A percentile compares a stretch with the other conserved stretches of the same genome.
Conservation (phyloP, 2,329 filamentous ascomycete species). For the Sclerotinia borealis region DNA sequence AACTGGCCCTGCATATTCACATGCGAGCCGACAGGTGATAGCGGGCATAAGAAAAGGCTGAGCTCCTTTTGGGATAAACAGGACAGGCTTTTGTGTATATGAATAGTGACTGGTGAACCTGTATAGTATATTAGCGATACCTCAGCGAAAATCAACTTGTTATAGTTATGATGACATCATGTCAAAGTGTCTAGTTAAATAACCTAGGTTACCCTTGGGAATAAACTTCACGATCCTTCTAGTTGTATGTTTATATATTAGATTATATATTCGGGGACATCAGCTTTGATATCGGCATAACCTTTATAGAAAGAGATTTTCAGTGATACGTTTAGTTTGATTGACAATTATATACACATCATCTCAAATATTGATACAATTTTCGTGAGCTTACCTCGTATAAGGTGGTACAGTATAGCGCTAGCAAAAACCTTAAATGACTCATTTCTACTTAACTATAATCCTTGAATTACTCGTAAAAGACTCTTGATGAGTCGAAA, state of each 20-base stretch:
- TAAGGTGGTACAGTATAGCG: neutral
- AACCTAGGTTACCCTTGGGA: neutral
- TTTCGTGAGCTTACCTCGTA: neutral
- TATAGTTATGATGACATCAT: neutral
- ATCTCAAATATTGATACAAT: too few species aligned
- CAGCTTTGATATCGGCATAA: neutral
- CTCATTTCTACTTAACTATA: neutral
- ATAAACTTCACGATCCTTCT: neutral
- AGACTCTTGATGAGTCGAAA: neutral
- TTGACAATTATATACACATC: neutral
- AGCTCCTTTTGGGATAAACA: constrained; percentile 1
- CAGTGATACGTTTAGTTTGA: too few species aligned
- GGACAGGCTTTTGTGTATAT: neutral
- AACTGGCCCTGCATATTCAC: neutral
- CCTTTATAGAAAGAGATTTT: neutral
- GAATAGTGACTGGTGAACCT: neutral
- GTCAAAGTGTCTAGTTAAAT: neutral
- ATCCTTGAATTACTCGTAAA: too few species aligned
- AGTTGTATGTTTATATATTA: neutral
- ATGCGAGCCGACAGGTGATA: neutral
- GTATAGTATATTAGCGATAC: neutral
- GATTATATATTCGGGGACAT: too few species aligned
- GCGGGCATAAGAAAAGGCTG: neutral
- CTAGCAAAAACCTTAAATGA: neutral
- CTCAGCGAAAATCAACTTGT: neutral